Conservation (phyloP, 2,329 filamentous ascomycete genomes). For the Colletotrichum tamarilloi region DNA sequence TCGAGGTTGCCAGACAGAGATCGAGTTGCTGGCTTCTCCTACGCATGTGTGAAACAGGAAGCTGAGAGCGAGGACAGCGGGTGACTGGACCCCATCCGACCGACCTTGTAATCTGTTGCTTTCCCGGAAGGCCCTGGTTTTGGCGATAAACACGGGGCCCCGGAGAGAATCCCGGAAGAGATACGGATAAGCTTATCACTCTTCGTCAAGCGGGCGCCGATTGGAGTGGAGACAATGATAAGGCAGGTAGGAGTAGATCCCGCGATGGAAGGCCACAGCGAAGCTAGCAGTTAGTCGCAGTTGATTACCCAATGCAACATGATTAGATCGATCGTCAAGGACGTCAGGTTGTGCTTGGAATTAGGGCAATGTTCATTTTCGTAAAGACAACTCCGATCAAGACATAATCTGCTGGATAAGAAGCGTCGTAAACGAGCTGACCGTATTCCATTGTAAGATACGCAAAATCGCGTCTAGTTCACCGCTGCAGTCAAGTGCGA, state of each 20-base stretch:
- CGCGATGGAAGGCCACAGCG: not conserved
- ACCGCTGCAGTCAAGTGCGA: not conserved
- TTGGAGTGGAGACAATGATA: not conserved
- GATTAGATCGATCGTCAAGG: not conserved
- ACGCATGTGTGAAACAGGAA: not conserved
- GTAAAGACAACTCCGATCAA: not conserved
- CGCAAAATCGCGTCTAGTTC: not conserved
- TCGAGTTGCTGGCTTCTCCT: not conserved
- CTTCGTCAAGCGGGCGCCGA: not conserved
- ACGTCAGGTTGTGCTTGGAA: not conserved
- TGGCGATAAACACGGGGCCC: not conserved
- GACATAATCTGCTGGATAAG: not conserved
- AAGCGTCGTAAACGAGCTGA: not conserved
- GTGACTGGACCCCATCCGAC: not conserved
- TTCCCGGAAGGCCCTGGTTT: not conserved
- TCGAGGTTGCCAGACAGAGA: not conserved
- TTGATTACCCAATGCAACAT: not conserved
- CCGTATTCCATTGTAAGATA: not conserved
- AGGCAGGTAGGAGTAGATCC: not conserved
- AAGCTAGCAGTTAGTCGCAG: not conserved
- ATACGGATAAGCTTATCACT: not conserved
- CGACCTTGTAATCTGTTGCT: not conserved
- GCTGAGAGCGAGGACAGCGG: not conserved
- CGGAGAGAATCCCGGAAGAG: not conserved
- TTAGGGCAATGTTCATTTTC: not conserved